phyloP scores from a whole-genome alignment of 2,329 filamentous ascomycete genomes.

The Apiospora pterosperma region DNA sequence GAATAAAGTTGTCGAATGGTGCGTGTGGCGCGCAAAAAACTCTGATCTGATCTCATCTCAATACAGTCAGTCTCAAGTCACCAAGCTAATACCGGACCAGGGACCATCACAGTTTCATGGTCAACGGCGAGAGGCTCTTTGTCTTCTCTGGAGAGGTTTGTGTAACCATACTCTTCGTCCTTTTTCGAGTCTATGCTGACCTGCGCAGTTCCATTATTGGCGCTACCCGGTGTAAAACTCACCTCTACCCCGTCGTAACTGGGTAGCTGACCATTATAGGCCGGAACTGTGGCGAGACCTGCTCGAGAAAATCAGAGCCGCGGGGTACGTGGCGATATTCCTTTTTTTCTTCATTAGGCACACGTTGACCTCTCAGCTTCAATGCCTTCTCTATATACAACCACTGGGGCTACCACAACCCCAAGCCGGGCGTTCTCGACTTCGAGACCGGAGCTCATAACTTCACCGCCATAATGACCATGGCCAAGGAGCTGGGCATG shows the following conservation, averaged over 20 bases:
- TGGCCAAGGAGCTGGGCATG: conserved; percentile 50
- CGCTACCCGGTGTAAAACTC: conserved; percentile 35
- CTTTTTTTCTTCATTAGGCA: neutral
- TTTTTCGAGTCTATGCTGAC: neutral
- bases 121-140: conserved; percentile 38
- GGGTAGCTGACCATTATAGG: conserved; percentile 11
- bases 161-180: neutral
- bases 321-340: conserved; percentile 24
- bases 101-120: conserved; percentile 38
- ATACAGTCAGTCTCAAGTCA: neutral
- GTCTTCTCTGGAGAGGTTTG: conserved; percentile 38
- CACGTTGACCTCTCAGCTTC: conserved; percentile 28
- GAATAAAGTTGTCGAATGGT: conserved; percentile 31
- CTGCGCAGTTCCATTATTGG: conserved; percentile 37
- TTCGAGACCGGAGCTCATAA: conserved; percentile 51
- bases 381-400: conserved; percentile 41
- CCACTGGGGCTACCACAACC: conserved; percentile 37
- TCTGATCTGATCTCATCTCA: neutral
- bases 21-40: neutral
- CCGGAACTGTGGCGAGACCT: conserved; percentile 38
- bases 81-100: conserved; percentile 10
- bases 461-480: conserved; percentile 47
- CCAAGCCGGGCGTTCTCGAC: conserved; percentile 35
- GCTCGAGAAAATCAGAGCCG: conserved; percentile 39
- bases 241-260: neutral